Conservation (phyloP, 768 basidiomycete genomes). For the Kwoniella botswanensis region DNA sequence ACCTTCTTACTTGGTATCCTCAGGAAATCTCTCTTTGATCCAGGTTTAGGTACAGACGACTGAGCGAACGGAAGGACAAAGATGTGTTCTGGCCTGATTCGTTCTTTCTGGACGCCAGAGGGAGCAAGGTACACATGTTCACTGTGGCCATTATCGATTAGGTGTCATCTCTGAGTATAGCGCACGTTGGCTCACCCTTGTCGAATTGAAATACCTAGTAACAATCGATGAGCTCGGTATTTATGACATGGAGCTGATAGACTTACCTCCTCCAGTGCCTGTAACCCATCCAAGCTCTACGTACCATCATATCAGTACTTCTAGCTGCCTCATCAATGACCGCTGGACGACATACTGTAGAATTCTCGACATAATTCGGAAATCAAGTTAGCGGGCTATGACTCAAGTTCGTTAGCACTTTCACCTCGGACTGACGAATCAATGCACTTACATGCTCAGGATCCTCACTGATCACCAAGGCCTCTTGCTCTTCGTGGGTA, state of each 20-base stretch:
- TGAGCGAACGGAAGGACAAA: constrained; percentile 85
- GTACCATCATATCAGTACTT: constrained; percentile 4
- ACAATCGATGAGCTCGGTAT: background rate
- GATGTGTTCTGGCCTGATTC: constrained; percentile 79
- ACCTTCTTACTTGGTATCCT: constrained; percentile 69
- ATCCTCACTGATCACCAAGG: constrained; percentile 53
- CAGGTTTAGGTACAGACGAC: constrained; percentile 64
- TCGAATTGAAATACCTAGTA: constrained; percentile 73
- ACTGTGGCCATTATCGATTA: constrained; percentile 56
- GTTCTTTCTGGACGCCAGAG: constrained; percentile 88
- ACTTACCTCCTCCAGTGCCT: constrained; percentile 69
- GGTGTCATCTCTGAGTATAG: background rate
- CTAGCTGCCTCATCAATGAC: too few relatives aligned
- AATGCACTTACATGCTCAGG: constrained; percentile 60
- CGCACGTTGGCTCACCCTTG: constrained; percentile 62
- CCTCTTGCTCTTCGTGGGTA: constrained; percentile 39
- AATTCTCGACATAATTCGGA: constrained; percentile 82
- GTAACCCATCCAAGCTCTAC: constrained; percentile 82
- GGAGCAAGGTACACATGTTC: constrained; percentile 85
- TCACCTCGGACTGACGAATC: background rate
- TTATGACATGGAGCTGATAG: too few relatives aligned
- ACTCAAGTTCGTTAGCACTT: constrained; percentile 2
- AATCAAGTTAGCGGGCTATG: constrained; percentile 83
- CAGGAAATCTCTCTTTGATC: constrained; percentile 75
- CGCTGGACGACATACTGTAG: constrained; percentile 62